Conservation (phyloP, 2,329 filamentous ascomycete genomes). For the Epichloe bromicola region DNA sequence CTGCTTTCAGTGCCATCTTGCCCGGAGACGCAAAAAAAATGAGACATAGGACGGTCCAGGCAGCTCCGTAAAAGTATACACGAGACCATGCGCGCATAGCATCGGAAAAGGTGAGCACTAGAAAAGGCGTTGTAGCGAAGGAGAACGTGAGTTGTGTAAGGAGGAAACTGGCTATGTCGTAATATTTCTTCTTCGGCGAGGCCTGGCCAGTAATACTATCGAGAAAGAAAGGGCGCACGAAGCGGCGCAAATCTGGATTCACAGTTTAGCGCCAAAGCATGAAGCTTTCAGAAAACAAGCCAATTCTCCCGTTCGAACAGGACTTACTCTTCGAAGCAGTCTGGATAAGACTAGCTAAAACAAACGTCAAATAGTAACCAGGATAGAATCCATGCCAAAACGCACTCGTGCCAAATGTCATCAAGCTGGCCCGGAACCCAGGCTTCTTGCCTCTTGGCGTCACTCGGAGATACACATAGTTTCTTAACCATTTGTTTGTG, state of each 20-base stretch:
- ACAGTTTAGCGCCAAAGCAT: background rate
- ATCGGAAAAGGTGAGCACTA: slow-evolving; percentile 60
- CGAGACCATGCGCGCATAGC: slow-evolving; percentile 68
- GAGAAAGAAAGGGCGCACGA: slow-evolving; percentile 86
- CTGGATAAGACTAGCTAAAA: slow-evolving; percentile 83
- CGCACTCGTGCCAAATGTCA: slow-evolving; percentile 86
- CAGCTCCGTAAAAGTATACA: slow-evolving; percentile 76
- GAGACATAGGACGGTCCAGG: slow-evolving; percentile 52
- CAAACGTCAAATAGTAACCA: slow-evolving; percentile 85
- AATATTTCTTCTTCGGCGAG: slow-evolving; percentile 65
- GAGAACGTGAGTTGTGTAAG: slow-evolving; percentile 72
- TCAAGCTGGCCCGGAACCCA: slow-evolving; percentile 85
- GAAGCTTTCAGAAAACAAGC: background rate
- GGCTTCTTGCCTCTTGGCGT: slow-evolving; percentile 94
- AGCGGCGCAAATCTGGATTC: slow-evolving; percentile 65
- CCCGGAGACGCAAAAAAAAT: slow-evolving; percentile 76
- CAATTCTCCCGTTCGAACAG: background rate
- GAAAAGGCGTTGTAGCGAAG: slow-evolving; percentile 74
- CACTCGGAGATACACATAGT: slow-evolving; percentile 90
- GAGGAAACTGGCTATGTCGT: slow-evolving; percentile 66
- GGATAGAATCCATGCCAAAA: slow-evolving; percentile 98
- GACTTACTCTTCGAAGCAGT: slow-evolving; percentile 87
- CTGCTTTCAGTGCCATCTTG: slow-evolving; percentile 45
- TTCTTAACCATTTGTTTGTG: slow-evolving; percentile 91
- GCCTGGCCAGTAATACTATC: slow-evolving; percentile 59